Base-by-base conservation (phyloP, 2,329 filamentous ascomycete genomes). In the Phialophora tarda region DNA sequence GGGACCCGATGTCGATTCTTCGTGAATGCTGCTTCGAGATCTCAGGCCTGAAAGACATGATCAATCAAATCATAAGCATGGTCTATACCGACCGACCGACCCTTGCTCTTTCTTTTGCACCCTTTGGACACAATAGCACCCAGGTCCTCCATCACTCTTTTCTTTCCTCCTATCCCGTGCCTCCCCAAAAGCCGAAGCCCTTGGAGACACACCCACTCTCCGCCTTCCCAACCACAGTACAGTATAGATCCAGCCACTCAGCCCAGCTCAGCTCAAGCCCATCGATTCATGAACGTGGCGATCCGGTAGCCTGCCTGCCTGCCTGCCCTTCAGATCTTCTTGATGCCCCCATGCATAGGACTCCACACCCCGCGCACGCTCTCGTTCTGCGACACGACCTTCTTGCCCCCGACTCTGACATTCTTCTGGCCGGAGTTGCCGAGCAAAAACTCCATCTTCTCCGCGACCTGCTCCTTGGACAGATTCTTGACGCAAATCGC, bases 401-500 rank as follows among this genome's bases (percentile, higher is more conserved):
- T 85, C 79, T 85, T 86, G 6, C 72, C 75, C 73, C 81, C 84
- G 62, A 84, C 80, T 69, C 80, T 81, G 79, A 81, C 85, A 71
- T 79, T 69, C 75, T 82, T 82, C 71, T 81, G 79, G 28, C 80
- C 81, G 58, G 79, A 82, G 28, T 80, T 80, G 64, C 81, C 79
- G 71, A 80, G 79, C 64, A 83, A 74, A 26, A 80, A 73, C 62
- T 80, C 80, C n/a, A 78, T 88, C 83, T 97, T 97, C 76, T 92
- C 84, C 63, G 93, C 77, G 44, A 99, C 89, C 77, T 96, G 89
- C 67, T 89, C 86, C 32, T 88, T 87, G 73, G 93, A 88, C 76
- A 97, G 79, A 74, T 97, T 98, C 73, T 90, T 87, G 64, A 98
- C 93, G 78, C 93, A 97, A 60, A 98, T 87, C 10, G 92, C 86